Evolutionary conservation across 2,329 filamentous ascomycete species (phyloP).

Genomic region (Aspergillus fructus): DNA sequence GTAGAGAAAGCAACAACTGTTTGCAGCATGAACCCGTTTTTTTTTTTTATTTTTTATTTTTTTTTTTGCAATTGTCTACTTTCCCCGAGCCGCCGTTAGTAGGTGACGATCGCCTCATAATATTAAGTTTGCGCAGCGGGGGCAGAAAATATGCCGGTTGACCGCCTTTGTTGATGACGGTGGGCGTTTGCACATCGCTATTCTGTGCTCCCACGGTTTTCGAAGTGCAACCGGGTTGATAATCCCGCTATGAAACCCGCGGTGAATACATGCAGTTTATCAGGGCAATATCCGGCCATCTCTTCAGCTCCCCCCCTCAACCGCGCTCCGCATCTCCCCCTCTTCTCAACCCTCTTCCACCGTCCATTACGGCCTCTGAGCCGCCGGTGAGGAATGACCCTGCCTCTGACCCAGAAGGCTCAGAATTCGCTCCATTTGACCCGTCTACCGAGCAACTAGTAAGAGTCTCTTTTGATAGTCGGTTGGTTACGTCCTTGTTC

Average conservation of each 20-base stretch:
- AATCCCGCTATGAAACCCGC: constrained; percentile 16
- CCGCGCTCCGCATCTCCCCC: constrained; percentile 1
- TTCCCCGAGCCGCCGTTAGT: neutral
- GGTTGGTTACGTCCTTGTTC: neutral
- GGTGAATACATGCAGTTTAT: constrained; percentile 23
- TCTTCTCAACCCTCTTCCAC: constrained; percentile 3
- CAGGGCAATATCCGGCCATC: constrained; percentile 15
- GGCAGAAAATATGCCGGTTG: constrained; percentile 14
- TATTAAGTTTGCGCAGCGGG: neutral
- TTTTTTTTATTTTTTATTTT: no score
- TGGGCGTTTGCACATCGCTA: neutral
- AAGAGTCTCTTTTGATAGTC: constrained; percentile 1
- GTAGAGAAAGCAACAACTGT: neutral
- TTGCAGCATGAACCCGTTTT: neutral
- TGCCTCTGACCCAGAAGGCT: constrained; percentile 12
- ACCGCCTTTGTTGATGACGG: constrained; percentile 21
- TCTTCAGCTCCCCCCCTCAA: constrained; percentile 11
- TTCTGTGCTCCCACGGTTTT: neutral
- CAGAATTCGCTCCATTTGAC: constrained; percentile 5
- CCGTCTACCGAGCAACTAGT: neutral
- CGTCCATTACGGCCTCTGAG: constrained; percentile 25
- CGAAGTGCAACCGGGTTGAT: constrained; percentile 1
- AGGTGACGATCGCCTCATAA: neutral
- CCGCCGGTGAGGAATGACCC: constrained; percentile 21
- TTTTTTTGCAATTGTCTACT: neutral